A percentile compares a stretch with the other conserved stretches of the same genome.
phyloP scores from a whole-genome alignment of 2,329 filamentous ascomycete genomes.

The Clonostachys byssicola region DNA sequence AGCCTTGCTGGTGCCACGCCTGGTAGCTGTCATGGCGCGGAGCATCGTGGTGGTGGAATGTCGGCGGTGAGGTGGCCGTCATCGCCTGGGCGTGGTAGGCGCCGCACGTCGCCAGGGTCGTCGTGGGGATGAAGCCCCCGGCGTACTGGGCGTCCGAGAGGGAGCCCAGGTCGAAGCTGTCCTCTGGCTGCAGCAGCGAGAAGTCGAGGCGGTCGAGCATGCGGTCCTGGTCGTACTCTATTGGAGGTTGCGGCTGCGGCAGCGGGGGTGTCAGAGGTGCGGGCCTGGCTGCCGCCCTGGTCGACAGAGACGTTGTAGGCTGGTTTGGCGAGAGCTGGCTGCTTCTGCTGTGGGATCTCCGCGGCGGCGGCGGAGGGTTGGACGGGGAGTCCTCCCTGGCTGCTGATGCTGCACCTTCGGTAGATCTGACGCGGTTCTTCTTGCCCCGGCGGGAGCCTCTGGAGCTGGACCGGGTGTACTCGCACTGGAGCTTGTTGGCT shows the following conservation, averaged over 20 bases:
- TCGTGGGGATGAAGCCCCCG: constrained; percentile 47
- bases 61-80: no score
- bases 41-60: no score
- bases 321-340: background rate
- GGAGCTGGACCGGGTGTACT: constrained; percentile 25
- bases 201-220: constrained; percentile 18
- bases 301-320: no score
- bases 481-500: constrained; percentile 19
- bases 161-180: constrained; percentile 30
- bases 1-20: no score
- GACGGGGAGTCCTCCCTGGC: background rate
- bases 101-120: no score
- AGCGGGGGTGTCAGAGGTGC: no score
- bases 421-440: constrained; percentile 5
- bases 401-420: background rate
- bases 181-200: constrained; percentile 18
- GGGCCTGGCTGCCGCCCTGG: no score
- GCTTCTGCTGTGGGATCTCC: constrained; percentile 2
- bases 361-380: background rate
- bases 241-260: constrained; percentile 2
- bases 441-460: constrained; percentile 21
- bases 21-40: no score
- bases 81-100: no score
- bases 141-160: constrained; percentile 49
- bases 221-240: constrained; percentile 11